These are phyloP conservation scores for Phaffomyces thermotolerans DNA, from an alignment of 805 yeast species.

Conservation along the genomic window DNA sequence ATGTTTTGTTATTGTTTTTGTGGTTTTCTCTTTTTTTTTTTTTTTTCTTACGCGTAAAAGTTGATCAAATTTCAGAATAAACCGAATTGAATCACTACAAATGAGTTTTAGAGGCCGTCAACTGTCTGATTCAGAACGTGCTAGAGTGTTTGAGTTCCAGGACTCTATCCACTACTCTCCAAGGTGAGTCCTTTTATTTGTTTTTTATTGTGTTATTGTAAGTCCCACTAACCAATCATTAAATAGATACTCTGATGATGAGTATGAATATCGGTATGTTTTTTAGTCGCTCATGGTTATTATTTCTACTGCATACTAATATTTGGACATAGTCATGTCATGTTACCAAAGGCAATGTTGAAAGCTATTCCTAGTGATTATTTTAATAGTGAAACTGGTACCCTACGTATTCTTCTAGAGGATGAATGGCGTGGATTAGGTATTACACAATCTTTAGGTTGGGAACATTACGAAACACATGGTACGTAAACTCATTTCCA, in stretches of 20 bases:
- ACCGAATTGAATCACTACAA: neutral
- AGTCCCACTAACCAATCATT: conserved; percentile 8
- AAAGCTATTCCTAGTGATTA: conserved; percentile 92
- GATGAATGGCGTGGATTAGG: conserved; percentile 99
- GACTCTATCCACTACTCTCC: conserved; percentile 94
- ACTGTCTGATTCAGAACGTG: conserved; percentile 75
- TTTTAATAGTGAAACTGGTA: conserved; percentile 89
- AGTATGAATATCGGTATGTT: conserved; percentile 64
- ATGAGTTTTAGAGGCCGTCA: conserved; percentile 51
- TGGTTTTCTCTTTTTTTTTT: neutral
- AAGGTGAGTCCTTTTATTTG: conserved; percentile 29
- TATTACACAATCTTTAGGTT: conserved; percentile 92
- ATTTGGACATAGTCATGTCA: conserved; percentile 61
- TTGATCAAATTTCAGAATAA: neutral
- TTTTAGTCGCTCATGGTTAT: neutral
- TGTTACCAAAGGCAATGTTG: conserved; percentile 92
- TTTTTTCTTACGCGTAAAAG: conserved; percentile 1
- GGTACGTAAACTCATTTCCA: conserved; percentile 18
- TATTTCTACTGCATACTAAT: neutral
- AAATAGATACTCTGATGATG: conserved; percentile 80
- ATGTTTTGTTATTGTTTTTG: neutral
- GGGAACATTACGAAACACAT: conserved; percentile 97
- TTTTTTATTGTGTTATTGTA: neutral
- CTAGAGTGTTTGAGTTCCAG: conserved; percentile 82
- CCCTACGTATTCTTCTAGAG: conserved; percentile 80